Conservation (phyloP, 805 yeast species). For the Kodamaea jinghongensis region DNA sequence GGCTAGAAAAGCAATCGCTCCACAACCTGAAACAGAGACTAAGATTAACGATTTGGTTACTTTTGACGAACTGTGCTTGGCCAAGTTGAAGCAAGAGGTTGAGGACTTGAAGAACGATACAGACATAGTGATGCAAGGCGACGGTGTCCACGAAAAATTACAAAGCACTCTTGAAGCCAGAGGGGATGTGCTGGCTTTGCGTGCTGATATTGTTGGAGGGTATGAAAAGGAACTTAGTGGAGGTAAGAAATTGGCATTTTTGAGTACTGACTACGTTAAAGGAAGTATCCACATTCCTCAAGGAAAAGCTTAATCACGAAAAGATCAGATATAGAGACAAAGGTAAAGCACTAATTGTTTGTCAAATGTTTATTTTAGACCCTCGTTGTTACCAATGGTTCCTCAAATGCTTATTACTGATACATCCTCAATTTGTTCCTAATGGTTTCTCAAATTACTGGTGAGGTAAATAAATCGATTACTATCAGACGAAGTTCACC, state of each 20-base stretch:
- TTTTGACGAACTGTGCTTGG: slow-evolving; percentile 11
- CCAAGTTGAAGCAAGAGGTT: slow-evolving; percentile 22
- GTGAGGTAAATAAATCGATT: too few relatives aligned
- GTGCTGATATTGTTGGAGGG: slow-evolving; percentile 12
- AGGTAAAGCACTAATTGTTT: too few relatives aligned
- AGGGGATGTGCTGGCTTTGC: slow-evolving; percentile 9
- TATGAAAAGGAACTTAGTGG: slow-evolving; percentile 16
- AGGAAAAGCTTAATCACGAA: too few relatives aligned
- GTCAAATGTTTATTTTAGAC: too few relatives aligned
- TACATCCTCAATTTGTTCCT: too few relatives aligned
- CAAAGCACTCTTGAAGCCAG: slow-evolving; percentile 6
- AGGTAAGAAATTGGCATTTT: slow-evolving; percentile 15
- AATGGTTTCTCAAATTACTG: too few relatives aligned
- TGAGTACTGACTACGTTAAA: slow-evolving; percentile 13
- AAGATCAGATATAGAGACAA: too few relatives aligned
- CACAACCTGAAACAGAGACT: slow-evolving; percentile 11
- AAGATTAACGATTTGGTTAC: slow-evolving; percentile 9
- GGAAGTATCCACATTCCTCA: slow-evolving; percentile 10
- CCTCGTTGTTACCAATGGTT: too few relatives aligned
- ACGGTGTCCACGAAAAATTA: slow-evolving; percentile 4
- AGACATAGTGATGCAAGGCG: background rate
- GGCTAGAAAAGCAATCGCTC: slow-evolving; percentile 27
- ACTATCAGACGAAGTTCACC: too few relatives aligned
- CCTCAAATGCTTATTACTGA: too few relatives aligned
- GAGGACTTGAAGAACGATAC: slow-evolving; percentile 7